Conservation (phyloP, 148 eudicot species). For the Arctostaphylos glauca region DNA sequence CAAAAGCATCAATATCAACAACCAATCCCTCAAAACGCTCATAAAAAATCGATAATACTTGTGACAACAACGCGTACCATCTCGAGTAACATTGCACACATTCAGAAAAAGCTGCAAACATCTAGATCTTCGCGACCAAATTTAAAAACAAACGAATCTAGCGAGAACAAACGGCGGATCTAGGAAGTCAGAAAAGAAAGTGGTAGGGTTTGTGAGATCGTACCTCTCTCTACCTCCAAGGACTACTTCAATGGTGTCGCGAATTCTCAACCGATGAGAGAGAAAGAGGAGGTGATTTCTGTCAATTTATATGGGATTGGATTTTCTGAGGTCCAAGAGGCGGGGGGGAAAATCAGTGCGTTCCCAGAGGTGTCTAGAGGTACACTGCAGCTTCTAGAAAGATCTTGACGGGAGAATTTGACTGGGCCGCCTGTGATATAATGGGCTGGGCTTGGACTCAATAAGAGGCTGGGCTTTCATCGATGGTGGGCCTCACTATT, state of each 20-base stretch:
- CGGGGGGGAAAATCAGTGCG: too few relatives aligned
- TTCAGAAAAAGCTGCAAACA: background rate
- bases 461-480: background rate
- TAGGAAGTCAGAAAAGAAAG: background rate
- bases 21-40: background rate
- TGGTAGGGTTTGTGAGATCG: slow-evolving; percentile 15
- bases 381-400: slow-evolving; percentile 11
- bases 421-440: background rate
- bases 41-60: background rate
- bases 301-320: background rate
- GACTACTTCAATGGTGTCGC: background rate
- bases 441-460: background rate
- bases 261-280: background rate
- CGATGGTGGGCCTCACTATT: too few relatives aligned
- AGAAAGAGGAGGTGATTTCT: background rate
- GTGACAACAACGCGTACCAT: background rate
- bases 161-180: background rate
- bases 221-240: background rate
- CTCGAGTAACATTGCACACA: background rate
- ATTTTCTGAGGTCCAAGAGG: background rate
- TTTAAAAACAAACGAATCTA: background rate
- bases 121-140: background rate
- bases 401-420: background rate
- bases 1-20: background rate
- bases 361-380: slow-evolving; percentile 2